Conservation (phyloP, 2,329 filamentous ascomycete genomes). For the Colletotrichum aenigma region DNA sequence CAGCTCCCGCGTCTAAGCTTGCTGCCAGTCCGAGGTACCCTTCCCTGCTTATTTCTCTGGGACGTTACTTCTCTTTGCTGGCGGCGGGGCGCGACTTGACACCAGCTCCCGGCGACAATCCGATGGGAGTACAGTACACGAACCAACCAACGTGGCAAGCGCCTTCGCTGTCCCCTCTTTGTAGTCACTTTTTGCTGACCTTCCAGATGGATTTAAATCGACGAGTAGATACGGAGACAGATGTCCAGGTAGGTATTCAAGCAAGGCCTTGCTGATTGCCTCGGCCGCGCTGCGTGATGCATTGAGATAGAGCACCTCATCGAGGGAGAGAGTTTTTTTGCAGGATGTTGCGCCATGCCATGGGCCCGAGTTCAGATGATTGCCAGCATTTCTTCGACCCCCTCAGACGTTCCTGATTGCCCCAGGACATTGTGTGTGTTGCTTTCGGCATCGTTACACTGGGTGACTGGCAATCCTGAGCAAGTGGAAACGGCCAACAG, state of each 20-base stretch:
- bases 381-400: background rate
- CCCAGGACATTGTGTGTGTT: background rate
- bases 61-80: background rate
- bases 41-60: background rate
- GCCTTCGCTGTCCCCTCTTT: background rate
- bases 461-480: background rate
- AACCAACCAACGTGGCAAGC: background rate
- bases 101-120: background rate
- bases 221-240: background rate
- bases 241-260: background rate
- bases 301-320: background rate
- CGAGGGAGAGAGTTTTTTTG: background rate
- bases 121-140: background rate
- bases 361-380: conserved; percentile 2
- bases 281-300: background rate
- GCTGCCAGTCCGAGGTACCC: background rate
- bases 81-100: background rate
- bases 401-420: background rate
- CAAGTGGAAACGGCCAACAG: background rate
- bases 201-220: background rate
- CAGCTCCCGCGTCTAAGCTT: background rate
- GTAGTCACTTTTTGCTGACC: background rate
- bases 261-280: background rate
- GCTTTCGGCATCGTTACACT: background rate
- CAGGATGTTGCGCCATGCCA: background rate